Percentiles rank a stretch among this genome's conserved stretches.
phyloP scores from a whole-genome alignment of 2,329 filamentous ascomycete species.

The Stylonectria norvegica region DNA sequence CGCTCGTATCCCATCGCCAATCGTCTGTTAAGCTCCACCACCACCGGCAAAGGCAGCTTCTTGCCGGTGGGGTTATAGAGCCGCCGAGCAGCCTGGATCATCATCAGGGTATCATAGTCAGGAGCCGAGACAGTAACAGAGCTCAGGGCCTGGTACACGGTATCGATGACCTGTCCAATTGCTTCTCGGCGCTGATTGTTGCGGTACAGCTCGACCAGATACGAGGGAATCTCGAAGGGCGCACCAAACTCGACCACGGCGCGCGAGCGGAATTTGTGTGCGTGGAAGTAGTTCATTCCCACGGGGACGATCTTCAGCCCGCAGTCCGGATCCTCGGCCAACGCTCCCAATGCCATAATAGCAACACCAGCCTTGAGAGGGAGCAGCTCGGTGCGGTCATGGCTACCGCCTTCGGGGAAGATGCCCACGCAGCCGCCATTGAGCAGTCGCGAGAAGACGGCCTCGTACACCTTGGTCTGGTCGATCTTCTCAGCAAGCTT shows the following conservation, averaged over 20 bases:
- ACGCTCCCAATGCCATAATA: constrained; percentile 91
- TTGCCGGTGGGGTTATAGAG: constrained; percentile 94
- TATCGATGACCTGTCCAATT: constrained; percentile 80
- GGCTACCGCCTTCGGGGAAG: constrained; percentile 94
- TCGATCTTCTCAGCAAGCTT: constrained; percentile 91
- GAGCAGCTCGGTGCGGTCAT: constrained; percentile 86
- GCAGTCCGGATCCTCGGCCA: constrained; percentile 81
- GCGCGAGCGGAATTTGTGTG: constrained; percentile 95
- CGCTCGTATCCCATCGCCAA: constrained; percentile 87
- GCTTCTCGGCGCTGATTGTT: constrained; percentile 80
- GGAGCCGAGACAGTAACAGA: constrained; percentile 89
- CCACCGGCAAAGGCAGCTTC: constrained; percentile 85
- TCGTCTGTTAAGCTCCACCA: constrained; percentile 90
- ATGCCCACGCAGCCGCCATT: constrained; percentile 89
- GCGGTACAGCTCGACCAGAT: constrained; percentile 82
- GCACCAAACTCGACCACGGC: constrained; percentile 94
- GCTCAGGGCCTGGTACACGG: constrained; percentile 78
- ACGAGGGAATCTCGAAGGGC: constrained; percentile 77
- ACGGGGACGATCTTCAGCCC: constrained; percentile 93
- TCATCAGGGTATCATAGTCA: constrained; percentile 94
- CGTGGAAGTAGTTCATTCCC: constrained; percentile 99
- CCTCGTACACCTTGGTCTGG: constrained; percentile 89
- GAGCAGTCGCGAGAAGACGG: constrained; percentile 80
- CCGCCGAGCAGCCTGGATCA: constrained; percentile 89
- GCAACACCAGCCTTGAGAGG: constrained; percentile 95